These are phyloP conservation scores for Agarophyton chilense DNA, from an alignment of 23 red algal species.

Conservation along the genomic window DNA sequence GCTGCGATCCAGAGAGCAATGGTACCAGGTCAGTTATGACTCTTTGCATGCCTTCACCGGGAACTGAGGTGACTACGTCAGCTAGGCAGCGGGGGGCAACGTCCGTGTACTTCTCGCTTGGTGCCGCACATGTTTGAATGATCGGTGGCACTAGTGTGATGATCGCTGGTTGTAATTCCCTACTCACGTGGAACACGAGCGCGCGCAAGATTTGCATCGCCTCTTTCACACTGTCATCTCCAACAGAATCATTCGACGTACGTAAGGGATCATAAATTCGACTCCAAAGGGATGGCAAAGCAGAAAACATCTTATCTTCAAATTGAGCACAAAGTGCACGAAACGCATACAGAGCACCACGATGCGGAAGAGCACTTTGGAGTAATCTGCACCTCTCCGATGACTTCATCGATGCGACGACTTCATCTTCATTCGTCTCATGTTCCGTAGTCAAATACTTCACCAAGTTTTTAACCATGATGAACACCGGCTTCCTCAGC, in stretches of 20 bases:
- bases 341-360: constrained; percentile 58
- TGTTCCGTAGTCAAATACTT: constrained; percentile 74
- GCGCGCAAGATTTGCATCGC: constrained; percentile 59
- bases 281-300: constrained; percentile 77
- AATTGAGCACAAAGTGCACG: constrained; percentile 58
- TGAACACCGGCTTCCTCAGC: constrained; percentile 44
- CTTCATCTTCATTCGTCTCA: constrained; percentile 25
- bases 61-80: constrained; percentile 73
- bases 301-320: constrained; percentile 49
- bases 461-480: constrained; percentile 89
- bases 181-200: constrained; percentile 28
- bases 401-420: constrained; percentile 29
- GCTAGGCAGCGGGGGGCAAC: constrained; percentile 66
- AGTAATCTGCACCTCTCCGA: background rate
- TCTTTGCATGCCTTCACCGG: constrained; percentile 74
- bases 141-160: constrained; percentile 59
- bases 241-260: background rate
- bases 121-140: constrained; percentile 48
- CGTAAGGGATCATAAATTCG: constrained; percentile 33
- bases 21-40: constrained; percentile 81
- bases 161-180: constrained; percentile 26
- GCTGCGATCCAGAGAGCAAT: constrained; percentile 55
- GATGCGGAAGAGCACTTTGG: background rate
- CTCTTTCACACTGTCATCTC: constrained; percentile 16
- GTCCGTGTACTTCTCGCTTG: constrained; percentile 10